Evolutionary conservation across 75 land plant genomes (phyloP), one percentile per base, ranked within the genome.

Genomic region (Ceratopteris richardii): DNA sequence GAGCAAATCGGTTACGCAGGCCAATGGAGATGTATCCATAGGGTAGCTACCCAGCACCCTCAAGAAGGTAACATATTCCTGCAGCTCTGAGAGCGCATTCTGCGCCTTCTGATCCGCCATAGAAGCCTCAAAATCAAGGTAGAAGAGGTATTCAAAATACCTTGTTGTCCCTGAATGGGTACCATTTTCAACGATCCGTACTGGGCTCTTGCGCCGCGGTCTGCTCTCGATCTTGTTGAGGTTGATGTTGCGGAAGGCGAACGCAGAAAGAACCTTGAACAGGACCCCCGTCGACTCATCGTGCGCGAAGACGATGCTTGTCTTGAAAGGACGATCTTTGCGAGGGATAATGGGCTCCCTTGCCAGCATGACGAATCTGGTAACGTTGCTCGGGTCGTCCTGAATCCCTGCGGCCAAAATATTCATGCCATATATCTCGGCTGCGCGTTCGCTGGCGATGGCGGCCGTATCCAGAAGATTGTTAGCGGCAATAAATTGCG

Each of bases 361-460:
- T 6, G 64, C 64, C 9, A 62, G 64, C 64, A 62, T 62, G 7
- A 62, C 28, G 21, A 62, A 62, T 26, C 64, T 1, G 20, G 64
- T 62, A 10, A 62, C 58, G 21, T 62, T 62, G 9, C 57, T 59
- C 25, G 58, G 11, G n/a, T 48, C 55, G 26, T 62, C 64, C 57
- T 84, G 87, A 60, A 84, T 77, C 10, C 79, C 86, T 51, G 80
- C 77, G 29, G 79, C 84, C 9, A 83, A 71, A 4, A 83, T 44
- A 20, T 73, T 27, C 46, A 83, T 41, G 10, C 84, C 84, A 61
- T 83, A 83, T 21, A 80, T 64, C 47, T 77, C 77, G 27, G 84
- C 84, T 24, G 86, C 86, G 1, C 77, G 48, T 0, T 71, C 55
- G 47, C 66, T 56, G 23, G 84, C 86, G 27, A 83, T 79, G n/a